phyloP scores from a whole-genome alignment of 1,284 basidiomycete genomes.

The Marasmius tenuissimus region DNA sequence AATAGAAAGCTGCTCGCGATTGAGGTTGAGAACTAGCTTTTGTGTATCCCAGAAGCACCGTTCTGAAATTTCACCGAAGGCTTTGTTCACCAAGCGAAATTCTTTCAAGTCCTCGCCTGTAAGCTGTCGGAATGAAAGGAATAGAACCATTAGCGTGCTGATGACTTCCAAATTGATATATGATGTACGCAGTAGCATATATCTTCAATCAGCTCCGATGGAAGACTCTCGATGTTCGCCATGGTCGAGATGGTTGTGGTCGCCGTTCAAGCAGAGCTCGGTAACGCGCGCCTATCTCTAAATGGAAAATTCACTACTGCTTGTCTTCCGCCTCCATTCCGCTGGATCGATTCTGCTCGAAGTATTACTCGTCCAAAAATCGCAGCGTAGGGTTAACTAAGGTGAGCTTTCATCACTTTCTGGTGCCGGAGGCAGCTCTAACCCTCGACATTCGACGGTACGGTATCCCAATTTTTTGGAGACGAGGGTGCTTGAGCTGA shows the following conservation, averaged over 20 bases:
- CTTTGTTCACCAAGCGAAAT: neutral
- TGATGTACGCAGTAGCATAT: neutral
- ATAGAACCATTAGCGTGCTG: neutral
- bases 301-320: too few species aligned
- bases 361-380: too few species aligned
- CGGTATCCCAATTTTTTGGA: too few species aligned
- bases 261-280: too few species aligned
- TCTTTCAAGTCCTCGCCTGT: neutral
- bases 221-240: neutral
- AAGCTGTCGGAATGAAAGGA: neutral
- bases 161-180: neutral
- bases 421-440: too few species aligned
- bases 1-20: neutral
- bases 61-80: neutral
- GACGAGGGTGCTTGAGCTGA: too few species aligned
- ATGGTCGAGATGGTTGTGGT: neutral
- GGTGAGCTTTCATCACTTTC: too few species aligned
- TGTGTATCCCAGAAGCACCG: neutral
- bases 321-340: too few species aligned
- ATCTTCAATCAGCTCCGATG: neutral
- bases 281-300: too few species aligned
- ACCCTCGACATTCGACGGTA: too few species aligned
- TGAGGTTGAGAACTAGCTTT: neutral
- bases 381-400: too few species aligned
- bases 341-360: too few species aligned